Conservation (phyloP, 2,329 filamentous ascomycete genomes). For the Saccharata proteae region DNA sequence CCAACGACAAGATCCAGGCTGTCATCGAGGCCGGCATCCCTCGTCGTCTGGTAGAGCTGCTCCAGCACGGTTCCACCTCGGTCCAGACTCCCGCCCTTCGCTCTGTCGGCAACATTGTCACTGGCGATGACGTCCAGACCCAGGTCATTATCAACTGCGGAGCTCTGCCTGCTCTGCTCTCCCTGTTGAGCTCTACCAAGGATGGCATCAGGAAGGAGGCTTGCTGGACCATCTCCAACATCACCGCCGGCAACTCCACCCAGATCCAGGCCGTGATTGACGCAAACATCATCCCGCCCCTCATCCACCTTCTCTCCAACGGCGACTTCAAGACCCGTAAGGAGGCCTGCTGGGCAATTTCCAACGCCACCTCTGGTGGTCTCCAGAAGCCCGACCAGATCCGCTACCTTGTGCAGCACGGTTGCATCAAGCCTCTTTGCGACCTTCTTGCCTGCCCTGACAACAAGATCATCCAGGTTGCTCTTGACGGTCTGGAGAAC, state of each 20-base stretch:
- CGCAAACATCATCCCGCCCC: conserved; percentile 87
- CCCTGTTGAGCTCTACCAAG: conserved; percentile 90
- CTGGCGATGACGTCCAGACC: conserved; percentile 95
- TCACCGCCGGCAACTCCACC: conserved; percentile 93
- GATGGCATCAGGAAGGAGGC: conserved; percentile 98
- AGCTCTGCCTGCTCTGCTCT: conserved; percentile 80
- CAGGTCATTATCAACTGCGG: conserved; percentile 99
- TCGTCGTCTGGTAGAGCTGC: conserved; percentile 85
- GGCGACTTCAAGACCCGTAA: conserved; percentile 98
- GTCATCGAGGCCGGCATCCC: conserved; percentile 98
- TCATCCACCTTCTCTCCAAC: conserved; percentile 92
- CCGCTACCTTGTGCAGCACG: conserved; percentile 81
- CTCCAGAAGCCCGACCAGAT: conserved; percentile 99
- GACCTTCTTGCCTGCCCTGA: conserved; percentile 92
- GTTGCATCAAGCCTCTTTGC: conserved; percentile 94
- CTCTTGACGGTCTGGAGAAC: conserved; percentile 94
- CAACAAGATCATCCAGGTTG: conserved; percentile 99
- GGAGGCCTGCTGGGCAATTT: conserved; percentile 99
- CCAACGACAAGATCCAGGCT: conserved; percentile 98
- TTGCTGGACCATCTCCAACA: conserved; percentile 99
- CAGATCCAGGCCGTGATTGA: conserved; percentile 97
- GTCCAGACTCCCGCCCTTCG: conserved; percentile 95
- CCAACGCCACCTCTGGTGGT: conserved; percentile 92
- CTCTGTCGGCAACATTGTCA: conserved; percentile 97
- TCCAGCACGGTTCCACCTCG: conserved; percentile 96